Evolutionary conservation across 805 yeast species (phyloP), one percentile per base, ranked within the genome.

Genomic region (Candida andamanensis): DNA sequence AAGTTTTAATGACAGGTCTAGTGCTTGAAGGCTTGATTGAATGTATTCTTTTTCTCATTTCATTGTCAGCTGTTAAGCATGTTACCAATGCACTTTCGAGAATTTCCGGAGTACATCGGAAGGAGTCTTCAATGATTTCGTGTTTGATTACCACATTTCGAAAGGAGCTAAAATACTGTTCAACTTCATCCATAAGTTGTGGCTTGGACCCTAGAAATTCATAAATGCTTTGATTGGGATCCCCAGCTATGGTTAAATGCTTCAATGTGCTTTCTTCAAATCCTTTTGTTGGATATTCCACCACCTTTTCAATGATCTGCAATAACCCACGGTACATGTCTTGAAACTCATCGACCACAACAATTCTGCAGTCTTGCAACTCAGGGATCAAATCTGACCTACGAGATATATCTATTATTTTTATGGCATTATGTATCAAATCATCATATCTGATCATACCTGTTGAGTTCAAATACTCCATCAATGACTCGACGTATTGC

Each of bases 311-410:
- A 4, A 79, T 54, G 2, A 81, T 49, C 13, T 63, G 62, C 16
- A 73, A 45, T 14, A 80, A 54, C 7, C 61, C 63, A 0, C 71
- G 69, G 40, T 77, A 73, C 49, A 81, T 63, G 52, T 83, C 90
- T 49, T 83, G 90, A 46, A 77, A 78, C 49, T 83, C 90, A 55
- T 83, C 90, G 9, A 82, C 76, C 1, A 83, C 52, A 0, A 79
- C 63, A 2, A 51, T 63, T 30, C 50, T 54, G 33, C 52, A 56
- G 10, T 44, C 40, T 5, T 42, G 39, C 24, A 64, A 28, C 20
- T 49, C 35, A 5, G 32, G 46, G 10, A 41, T 29, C 2, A 17
- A 25, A 15, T 30, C 16, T 13, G 18, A 17, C 4, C 12, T 9
- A 5, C 28, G 12, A 2, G 65, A 45, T 4, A 28, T n/a, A 1